Evolutionary conservation across 345 rosid species (phyloP).

Genomic region (Gossypium rotundifolium): DNA sequence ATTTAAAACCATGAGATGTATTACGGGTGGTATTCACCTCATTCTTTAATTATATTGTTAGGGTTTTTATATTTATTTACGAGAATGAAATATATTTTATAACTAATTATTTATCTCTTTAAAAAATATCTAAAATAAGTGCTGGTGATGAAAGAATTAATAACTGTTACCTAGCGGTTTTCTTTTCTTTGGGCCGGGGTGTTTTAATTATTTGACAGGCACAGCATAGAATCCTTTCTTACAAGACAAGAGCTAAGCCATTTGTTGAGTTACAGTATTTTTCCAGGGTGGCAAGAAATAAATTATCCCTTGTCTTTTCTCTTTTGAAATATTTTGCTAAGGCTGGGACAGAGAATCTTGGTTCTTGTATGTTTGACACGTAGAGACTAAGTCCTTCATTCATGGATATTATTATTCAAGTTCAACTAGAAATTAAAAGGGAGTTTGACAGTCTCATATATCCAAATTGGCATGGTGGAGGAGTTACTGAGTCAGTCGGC

Average conservation of each 20-base stretch:
- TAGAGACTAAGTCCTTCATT: background rate
- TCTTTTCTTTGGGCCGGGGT: background rate
- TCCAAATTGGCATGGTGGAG: background rate
- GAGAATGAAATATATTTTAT: accelerated
- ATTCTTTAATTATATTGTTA: too few relatives aligned
- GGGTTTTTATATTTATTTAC: too few relatives aligned
- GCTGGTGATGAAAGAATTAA: too few relatives aligned
- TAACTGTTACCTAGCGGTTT: too few relatives aligned
- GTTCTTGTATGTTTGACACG: slow-evolving; percentile 5
- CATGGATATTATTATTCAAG: background rate
- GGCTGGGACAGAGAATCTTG: background rate
- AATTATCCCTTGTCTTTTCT: background rate
- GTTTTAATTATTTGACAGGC: background rate
- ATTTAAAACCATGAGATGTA: too few relatives aligned
- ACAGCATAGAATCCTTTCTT: background rate
- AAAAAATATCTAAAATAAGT: accelerated
- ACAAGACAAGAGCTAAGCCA: background rate
- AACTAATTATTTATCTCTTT: accelerated
- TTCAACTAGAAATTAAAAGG: slow-evolving; percentile 11
- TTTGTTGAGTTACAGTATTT: background rate
- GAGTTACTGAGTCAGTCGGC: background rate
- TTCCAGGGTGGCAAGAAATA: background rate
- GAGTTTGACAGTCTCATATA: background rate
- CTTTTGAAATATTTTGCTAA: too few relatives aligned
- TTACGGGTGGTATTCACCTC: too few relatives aligned